Evolutionary conservation across 202 grass and related monocot species (phyloP), one percentile per base, ranked within the genome.

Genomic region (Brachypodium distachyon): DNA sequence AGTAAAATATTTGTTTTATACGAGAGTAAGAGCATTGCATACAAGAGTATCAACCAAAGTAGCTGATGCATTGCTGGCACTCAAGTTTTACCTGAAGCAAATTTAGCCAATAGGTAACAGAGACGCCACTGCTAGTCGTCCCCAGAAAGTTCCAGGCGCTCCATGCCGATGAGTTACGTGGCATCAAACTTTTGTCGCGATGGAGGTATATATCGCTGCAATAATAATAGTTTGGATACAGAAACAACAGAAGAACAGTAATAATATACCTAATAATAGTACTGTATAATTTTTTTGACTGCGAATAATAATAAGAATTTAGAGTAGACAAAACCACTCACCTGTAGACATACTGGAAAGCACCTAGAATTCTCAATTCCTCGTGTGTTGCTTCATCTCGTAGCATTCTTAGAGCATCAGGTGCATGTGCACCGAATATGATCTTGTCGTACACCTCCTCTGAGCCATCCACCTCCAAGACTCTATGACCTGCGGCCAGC

Each of bases 51-150:
- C 26, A 0, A 12, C 41, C 19, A 9, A 61, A 16, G 2, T 16
- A 16, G 7, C 0, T 26, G 0, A 10, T 42, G 61, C 6, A 65
- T 65, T 14, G 5, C 21, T 12, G 21, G 26, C 3, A 13, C 0
- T n/a, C 3, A 12, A 66, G 17, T 32, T 37, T 19, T 39, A 94
- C 94, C 91, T 97, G 94, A 54, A 97, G 87, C 9, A 94, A 28
- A 54, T 97, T 97, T 41, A 97, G 60, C 94, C 91, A 97, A 82
- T 97, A 97, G 69, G 94, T 97, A 69, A 97, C 76, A 65, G 80
- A 92, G 53, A 91, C 91, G 0, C 90, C 88, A 3, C 25, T 87
- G 17, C 61, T 74, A 1, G 84, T 93, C 9, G 88, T 87, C 16
- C 91, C 88, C 72, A 90, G 44, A 79, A 97, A 97, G 57, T 97